Evolutionary conservation across 2,329 filamentous ascomycete species (phyloP).

Genomic region (Endoconidiophora polonica): DNA sequence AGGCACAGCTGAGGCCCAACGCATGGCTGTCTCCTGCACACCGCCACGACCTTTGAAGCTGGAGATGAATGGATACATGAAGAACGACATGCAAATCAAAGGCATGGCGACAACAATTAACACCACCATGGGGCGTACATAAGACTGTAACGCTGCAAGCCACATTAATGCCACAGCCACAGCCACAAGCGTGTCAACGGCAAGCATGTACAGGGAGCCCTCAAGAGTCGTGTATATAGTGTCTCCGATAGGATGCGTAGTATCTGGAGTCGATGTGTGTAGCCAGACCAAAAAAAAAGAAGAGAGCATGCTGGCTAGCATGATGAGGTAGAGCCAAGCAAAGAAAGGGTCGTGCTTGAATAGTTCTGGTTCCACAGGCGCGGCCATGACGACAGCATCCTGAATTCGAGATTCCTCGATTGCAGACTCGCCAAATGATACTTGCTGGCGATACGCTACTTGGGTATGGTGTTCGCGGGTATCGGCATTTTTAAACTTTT

Average conservation of each 20-base stretch:
- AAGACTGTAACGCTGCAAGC: conserved; percentile 76
- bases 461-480: not conserved
- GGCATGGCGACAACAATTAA: conserved; percentile 73
- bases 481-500: conserved; percentile 28
- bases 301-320: conserved; percentile 66
- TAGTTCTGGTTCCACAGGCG: conserved; percentile 38
- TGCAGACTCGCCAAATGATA: conserved; percentile 30
- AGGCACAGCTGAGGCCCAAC: conserved; percentile 68
- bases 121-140: conserved; percentile 69
- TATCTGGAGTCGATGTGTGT: conserved; percentile 56
- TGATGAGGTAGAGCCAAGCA: conserved; percentile 76
- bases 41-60: conserved; percentile 74
- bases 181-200: conserved; percentile 81
- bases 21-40: conserved; percentile 82
- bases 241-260: conserved; percentile 63
- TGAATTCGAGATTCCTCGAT: conserved; percentile 23
- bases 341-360: conserved; percentile 83
- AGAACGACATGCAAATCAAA: conserved; percentile 72
- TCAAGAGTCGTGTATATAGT: conserved; percentile 85
- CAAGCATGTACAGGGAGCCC: conserved; percentile 74
- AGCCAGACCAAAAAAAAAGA: conserved; percentile 82
- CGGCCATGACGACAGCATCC: conserved; percentile 7
- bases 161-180: conserved; percentile 76
- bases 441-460: conserved; percentile 19
- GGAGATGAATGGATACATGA: conserved; percentile 75